Base-by-base conservation (phyloP, 2,329 filamentous ascomycete genomes). In the Polytolypa hystricis region DNA sequence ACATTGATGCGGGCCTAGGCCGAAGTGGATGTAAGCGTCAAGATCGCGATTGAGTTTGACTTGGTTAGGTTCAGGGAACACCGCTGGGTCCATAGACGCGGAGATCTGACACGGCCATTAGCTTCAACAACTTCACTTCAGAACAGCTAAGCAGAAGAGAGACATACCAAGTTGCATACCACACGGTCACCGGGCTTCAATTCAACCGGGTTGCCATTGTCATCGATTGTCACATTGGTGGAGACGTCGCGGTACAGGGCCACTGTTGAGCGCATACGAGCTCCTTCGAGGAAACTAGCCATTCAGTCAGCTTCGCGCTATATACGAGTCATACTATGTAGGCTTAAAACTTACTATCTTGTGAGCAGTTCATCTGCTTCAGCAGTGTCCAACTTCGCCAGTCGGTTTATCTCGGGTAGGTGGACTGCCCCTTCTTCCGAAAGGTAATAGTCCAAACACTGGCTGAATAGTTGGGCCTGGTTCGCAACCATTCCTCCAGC, bases 381-480 rank as follows among this genome's bases (percentile, higher is more conserved):
- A 25, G 48, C 61, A 25, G 57, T 64, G 17, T 69, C 55, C 27
- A 59, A 49, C 28, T 61, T 57, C 2, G 71, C 67, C 9, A 74
- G 56, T 2, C 54, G 49, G 25, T 68, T 62, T 27, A 74, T 68
- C 7, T 62, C 58, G 2, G 62, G 52, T 46, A 70, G 62, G 51
- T 73, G 62, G 23, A 59, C 45, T 3, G 58, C 53, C 21, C 69
- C 70, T 14, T 64, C 62, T n/a, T 61, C 54, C 3, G 62, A 61
- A 30, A 77, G 60, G 51, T 73, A 75, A 49, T 67, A 73, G 47
- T 76, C 73, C 33, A 77, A 51, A 17, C 64, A 70, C 43, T 76
- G 72, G 0, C 61, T 67, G 46, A 76, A 74, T 15, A 75, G 63
- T 40, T 74, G 70, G 5, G 67, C 70, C 47, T 76, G 72, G 39